Evolutionary conservation across 805 yeast species (phyloP), one percentile per base, ranked within the genome.

Genomic region (Phaffomyces thermotolerans): DNA sequence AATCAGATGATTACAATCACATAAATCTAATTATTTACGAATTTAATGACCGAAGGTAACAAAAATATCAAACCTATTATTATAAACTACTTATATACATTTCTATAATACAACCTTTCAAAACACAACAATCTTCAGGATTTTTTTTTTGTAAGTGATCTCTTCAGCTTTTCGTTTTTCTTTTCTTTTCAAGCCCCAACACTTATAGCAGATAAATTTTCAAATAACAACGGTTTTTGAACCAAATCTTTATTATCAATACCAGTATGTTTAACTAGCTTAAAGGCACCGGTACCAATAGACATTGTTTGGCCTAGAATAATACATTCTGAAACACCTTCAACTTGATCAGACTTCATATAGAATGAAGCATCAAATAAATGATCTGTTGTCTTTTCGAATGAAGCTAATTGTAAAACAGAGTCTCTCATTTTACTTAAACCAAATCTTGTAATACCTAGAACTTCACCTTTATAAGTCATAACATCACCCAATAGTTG

Each of bases 341-440:
- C 98, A 44, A 93, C 86, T 53, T 81, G 76, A 65, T 93, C 99
- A 20, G 81, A 83, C 74, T 93, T 93, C 96, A 90, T 91, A 66
- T 83, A 93, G 73, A 91, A 93, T 0, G 98, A 90, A 3, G 99
- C 99, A 64, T 93, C 99, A 57, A 93, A 93, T 63, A 93, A 73
- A 67, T 93, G 99, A 63, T 93, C 99, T 0, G 99, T 91, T 5
- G 99, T 93, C 70, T 93, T 93, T 63, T 93, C 99, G 62, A 93
- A 93, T 14, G 96, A 86, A 1, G 99, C 99, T 60, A 93, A 72
- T 65, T 93, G 99, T 60, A 93, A 71, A 24, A 93, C 99, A 25
- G 96, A 86, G 65, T 93, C 99, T 69, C 99, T 81, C 98, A 93
- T 93, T 65, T 95, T 93, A 57, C 96, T 91, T 54, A 93, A 73